These are phyloP conservation scores for Citrus inodora DNA, from an alignment of 345 rosid species.

Conservation along the genomic window DNA sequence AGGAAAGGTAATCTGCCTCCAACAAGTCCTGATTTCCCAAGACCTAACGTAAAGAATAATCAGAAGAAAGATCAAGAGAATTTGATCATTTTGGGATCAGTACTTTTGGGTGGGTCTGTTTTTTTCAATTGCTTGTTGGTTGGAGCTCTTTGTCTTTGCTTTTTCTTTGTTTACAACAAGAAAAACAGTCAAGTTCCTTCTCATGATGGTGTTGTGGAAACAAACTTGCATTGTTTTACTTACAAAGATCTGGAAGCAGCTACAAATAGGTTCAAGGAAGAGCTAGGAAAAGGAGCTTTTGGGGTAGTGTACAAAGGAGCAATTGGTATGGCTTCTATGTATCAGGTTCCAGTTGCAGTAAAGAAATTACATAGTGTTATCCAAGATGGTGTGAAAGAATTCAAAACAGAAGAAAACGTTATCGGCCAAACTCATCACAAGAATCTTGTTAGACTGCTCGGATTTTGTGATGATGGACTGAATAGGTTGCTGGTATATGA, in stretches of 20 bases:
- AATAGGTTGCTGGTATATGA: constrained; percentile 48
- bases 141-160: neutral
- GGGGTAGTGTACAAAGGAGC: constrained; percentile 31
- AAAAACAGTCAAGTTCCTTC: neutral
- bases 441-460: constrained; percentile 45
- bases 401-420: constrained; percentile 47
- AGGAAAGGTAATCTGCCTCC: constrained; percentile 8
- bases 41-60: neutral
- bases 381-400: constrained; percentile 46
- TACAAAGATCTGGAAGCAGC: constrained; percentile 33
- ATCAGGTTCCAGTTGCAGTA: constrained; percentile 38
- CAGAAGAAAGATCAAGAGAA: neutral
- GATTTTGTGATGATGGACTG: constrained; percentile 48
- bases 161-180: constrained; percentile 5
- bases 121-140: constrained; percentile 20
- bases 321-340: constrained; percentile 15
- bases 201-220: constrained; percentile 3
- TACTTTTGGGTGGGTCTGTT: constrained; percentile 28
- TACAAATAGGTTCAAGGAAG: constrained; percentile 38
- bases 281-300: constrained; percentile 33
- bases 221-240: constrained; percentile 25
- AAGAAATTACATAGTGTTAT: constrained; percentile 35
- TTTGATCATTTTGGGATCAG: constrained; percentile 20
- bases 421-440: constrained; percentile 53
- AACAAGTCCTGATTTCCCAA: neutral